Evolutionary conservation across 768 basidiomycete genomes (phyloP).

Genomic region (Termitomyces sp.): DNA sequence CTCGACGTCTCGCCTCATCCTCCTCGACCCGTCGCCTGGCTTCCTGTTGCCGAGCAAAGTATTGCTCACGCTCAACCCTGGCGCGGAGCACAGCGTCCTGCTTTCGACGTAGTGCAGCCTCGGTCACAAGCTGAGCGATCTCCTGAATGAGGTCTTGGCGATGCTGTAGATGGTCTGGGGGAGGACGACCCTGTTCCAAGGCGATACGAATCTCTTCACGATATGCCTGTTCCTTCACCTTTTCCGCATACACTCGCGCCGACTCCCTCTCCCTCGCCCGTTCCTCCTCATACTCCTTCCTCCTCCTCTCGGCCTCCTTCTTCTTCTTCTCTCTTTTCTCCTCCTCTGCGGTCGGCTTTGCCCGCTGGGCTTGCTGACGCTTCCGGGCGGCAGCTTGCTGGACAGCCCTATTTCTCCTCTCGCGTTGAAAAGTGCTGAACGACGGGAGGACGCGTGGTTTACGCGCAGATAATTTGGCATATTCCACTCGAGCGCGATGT

Average conservation of each 20-base stretch:
- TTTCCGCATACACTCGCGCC: background rate
- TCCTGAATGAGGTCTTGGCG: slow-evolving; percentile 5
- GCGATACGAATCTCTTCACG: slow-evolving; percentile 2
- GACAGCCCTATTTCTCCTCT: background rate
- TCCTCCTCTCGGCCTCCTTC: background rate
- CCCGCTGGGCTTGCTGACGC: background rate
- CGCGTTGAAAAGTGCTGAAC: slow-evolving; percentile 4
- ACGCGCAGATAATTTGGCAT: background rate
- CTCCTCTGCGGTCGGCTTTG: background rate
- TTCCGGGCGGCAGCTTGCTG: background rate
- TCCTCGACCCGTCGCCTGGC: background rate
- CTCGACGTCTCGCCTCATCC: background rate
- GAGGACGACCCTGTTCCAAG: slow-evolving; percentile 2
- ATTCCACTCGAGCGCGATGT: background rate
- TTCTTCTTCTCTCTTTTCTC: background rate
- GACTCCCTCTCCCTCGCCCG: background rate
- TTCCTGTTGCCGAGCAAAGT: background rate
- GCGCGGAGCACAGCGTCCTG: background rate
- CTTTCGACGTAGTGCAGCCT: background rate
- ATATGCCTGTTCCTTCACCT: background rate
- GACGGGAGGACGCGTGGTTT: background rate
- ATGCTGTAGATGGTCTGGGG: background rate
- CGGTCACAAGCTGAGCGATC: background rate
- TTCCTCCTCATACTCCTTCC: background rate
- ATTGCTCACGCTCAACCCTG: background rate